phyloP scores from a whole-genome alignment of 2,329 filamentous ascomycete genomes.

The Penicillium sp. region DNA sequence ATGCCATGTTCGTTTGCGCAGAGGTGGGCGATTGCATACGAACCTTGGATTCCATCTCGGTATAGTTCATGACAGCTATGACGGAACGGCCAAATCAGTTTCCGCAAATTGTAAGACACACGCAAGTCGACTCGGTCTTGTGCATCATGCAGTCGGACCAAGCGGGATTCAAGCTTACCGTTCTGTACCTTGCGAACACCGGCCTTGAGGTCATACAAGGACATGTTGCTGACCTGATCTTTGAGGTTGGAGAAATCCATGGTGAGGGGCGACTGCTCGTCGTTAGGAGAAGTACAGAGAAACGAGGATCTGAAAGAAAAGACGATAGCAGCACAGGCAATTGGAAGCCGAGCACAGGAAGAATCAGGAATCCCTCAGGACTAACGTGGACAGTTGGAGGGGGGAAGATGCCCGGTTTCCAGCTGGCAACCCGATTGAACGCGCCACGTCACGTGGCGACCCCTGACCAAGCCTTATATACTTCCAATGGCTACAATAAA shows the following conservation, averaged over 20 bases:
- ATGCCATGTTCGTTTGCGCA: constrained; percentile 1
- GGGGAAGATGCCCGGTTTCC: constrained; percentile 17
- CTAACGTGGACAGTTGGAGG: constrained; percentile 12
- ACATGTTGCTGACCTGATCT: constrained; percentile 81
- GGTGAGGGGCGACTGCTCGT: constrained; percentile 23
- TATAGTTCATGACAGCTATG: constrained; percentile 92
- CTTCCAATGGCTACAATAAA: neutral
- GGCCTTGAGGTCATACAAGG: constrained; percentile 89
- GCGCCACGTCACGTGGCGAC: constrained; percentile 28
- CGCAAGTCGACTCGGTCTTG: neutral
- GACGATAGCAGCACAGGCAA: constrained; percentile 6
- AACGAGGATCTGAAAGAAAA: neutral
- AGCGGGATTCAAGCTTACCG: constrained; percentile 53
- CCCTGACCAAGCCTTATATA: constrained; percentile 21
- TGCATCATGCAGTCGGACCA: neutral
- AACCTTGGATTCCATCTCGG: constrained; percentile 73
- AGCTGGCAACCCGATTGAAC: constrained; percentile 22
- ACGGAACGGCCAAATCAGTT: constrained; percentile 16
- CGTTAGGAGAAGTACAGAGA: constrained; percentile 3
- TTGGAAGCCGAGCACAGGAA: constrained; percentile 8
- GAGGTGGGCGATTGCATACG: constrained; percentile 17
- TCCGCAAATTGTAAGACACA: constrained; percentile 3
- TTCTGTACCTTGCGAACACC: constrained; percentile 92
- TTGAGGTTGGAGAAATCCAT: constrained; percentile 85
- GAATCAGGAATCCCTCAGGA: constrained; percentile 13